Evolutionary conservation across 139 green algal species (phyloP).

Genomic region (Chlamydomonas incerta): DNA sequence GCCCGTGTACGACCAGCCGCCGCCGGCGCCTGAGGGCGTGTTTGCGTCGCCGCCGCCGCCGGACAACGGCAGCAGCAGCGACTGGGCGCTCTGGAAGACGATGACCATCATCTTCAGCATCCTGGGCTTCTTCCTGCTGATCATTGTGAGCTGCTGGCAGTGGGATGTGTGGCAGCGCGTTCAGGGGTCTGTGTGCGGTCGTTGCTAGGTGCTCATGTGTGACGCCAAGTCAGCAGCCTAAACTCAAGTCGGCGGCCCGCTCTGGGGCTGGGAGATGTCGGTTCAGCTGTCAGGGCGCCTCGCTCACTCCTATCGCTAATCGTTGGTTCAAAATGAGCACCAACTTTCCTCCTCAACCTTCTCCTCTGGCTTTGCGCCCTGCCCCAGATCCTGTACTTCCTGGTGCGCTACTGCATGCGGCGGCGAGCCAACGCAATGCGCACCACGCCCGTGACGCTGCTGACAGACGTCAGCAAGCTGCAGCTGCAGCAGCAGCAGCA

Average conservation of each 20-base stretch:
- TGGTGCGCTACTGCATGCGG: not conserved
- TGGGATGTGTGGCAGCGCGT: too few relatives aligned
- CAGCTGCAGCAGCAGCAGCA: conserved; percentile 4
- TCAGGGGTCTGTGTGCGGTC: too few relatives aligned
- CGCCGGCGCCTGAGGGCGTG: not conserved
- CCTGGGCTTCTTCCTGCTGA: not conserved
- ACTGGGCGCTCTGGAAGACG: conserved; percentile 29
- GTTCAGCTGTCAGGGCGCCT: not conserved
- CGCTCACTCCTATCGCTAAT: too few relatives aligned
- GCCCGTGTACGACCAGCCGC: not conserved
- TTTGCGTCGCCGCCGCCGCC: not conserved
- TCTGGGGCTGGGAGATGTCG: too few relatives aligned
- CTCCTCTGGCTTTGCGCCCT: not conserved
- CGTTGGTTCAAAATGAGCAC: too few relatives aligned
- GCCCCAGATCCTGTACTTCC: not conserved
- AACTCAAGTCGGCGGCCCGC: too few relatives aligned
- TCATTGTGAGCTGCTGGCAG: conserved; percentile 2
- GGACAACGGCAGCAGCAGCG: not conserved
- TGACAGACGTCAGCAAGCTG: not conserved
- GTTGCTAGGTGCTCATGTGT: too few relatives aligned
- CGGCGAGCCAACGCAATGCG: not conserved
- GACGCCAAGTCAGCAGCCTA: too few relatives aligned
- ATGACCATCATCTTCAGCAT: conserved; percentile 30
- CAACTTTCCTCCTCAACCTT: not conserved
- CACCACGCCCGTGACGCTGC: not conserved